Conservation (phyloP, 805 yeast genomes). For the Lipomyces starkeyi region DNA sequence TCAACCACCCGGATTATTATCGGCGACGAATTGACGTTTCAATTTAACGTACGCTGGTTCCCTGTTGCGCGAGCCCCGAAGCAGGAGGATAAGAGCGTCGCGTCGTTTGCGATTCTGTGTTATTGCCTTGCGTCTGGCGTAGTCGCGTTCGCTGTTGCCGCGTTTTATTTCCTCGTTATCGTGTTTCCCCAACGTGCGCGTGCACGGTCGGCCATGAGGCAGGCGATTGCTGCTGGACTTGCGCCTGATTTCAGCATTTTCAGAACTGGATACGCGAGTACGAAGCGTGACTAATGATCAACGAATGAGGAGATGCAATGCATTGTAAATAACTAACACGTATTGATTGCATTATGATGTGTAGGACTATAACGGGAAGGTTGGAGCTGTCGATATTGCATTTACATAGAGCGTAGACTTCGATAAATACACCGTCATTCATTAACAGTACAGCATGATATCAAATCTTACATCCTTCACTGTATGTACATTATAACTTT, state of each 20-base stretch:
- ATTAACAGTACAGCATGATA: not conserved
- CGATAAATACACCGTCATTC: not conserved
- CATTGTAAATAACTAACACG: not conserved
- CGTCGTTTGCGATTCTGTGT: slow-evolving; percentile 31
- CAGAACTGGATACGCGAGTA: slow-evolving; percentile 5
- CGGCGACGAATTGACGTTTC: slow-evolving; percentile 65
- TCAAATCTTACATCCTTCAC: not conserved
- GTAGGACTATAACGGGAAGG: not conserved
- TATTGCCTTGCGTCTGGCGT: slow-evolving; percentile 38
- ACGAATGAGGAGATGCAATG: not conserved
- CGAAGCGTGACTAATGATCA: slow-evolving; percentile 26
- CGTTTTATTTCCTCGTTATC: slow-evolving; percentile 35
- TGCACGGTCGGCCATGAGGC: slow-evolving; percentile 24
- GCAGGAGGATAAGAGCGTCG: slow-evolving; percentile 23
- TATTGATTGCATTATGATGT: not conserved
- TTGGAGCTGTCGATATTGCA: slow-evolving; percentile 4
- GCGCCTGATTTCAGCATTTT: slow-evolving; percentile 36
- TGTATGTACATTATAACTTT: slow-evolving; percentile 12
- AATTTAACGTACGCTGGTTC: slow-evolving; percentile 65
- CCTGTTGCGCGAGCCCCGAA: slow-evolving; percentile 30
- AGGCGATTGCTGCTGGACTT: slow-evolving; percentile 27
- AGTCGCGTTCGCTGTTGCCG: slow-evolving; percentile 34
- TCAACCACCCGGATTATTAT: slow-evolving; percentile 60
- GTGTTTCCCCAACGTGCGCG: slow-evolving; percentile 39
- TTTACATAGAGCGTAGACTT: not conserved